Evolutionary conservation across 441 rosid species (phyloP), one percentile per base, ranked within the genome.

Genomic region (Populus hybrid): DNA sequence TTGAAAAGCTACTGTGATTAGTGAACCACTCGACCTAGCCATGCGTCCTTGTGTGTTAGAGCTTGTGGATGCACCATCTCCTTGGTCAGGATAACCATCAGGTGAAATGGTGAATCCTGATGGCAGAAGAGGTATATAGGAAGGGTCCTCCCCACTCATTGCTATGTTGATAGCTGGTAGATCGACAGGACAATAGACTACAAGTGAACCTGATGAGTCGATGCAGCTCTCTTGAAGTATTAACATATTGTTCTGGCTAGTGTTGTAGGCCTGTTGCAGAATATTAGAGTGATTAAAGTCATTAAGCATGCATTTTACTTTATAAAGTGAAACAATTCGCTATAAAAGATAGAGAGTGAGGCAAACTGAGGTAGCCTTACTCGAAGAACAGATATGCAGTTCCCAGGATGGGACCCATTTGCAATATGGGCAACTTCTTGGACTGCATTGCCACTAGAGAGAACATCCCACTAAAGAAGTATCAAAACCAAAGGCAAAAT

Each of bases 391-490:
- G 98, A 93, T 72, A 96, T 88, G 90, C 98, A 94, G 87, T 93
- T 94, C 69, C 98, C 99, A 0, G 94, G 95, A 83, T 94, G 90
- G 6, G 98, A 87, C 28, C 98, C 99, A 35, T 89, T 96, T 74
- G 97, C 93, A 26, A 94, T 90, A 81, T 94, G 96, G 65, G 98
- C 97, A 79, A 96, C 96, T 78, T 94, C 99, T 87, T 96, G 96
- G 14, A 93, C 96, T 9, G 89, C 89, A 74, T 89, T 92, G 65
- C 98, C 93, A 64, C 87, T 89, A n/a, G 98, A 94, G 79, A 96
- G 97, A 84, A 93, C 98, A 79, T 96, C 99, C 99, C 98, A 96
- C 99, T 96, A 50, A 35, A 71, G 64, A 68, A 57, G 32, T 75
- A 78, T 12, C 23, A 74, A 46, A 35, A n/a, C 70, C 61, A 26